Base-by-base conservation (phyloP, 1,284 basidiomycete species). In the Ganoderma lucidum region DNA sequence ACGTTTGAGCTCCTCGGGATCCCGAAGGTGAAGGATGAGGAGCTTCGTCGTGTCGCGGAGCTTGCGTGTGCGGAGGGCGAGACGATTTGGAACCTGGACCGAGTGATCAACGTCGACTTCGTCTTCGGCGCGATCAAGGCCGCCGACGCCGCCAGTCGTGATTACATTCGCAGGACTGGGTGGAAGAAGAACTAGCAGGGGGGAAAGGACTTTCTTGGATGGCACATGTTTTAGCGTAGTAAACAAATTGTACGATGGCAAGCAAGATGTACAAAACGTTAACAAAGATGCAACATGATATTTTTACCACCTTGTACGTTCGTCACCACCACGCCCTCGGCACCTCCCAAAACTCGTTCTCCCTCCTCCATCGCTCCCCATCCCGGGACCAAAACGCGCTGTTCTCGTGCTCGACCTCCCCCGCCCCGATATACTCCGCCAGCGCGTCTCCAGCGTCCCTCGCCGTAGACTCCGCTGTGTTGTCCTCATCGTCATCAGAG, bases 61-160 rank as follows among this genome's bases (percentile, higher is more conserved):
- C 73, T 79, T 14, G 74, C 79, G 17, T 77, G 76, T 64, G 74
- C 77, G 19, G 72, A 73, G 19, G 75, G 75, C 48, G 80, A 81
- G 75, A 81, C 80, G 37, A 81, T 81, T 65, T 81, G 80, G 80
- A 80, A 79, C 56, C 74, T 81, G 72, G 78, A 80, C 67, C 59
- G 70, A 23, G 74, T 78, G 19, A 78, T 81, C 68, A 79, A 72
- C 67, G 73, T 74, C 39, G 77, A 78, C 53, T 68, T 78, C 59
- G 80, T 80, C 41, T 78, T 75, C 65, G 64, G 74, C 35, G 77
- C 78, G 32, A 77, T 81, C 69, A 78, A 78, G 74, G 80, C 75
- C 12, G 79, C 80, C 3, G 78, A 81, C 72, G 78, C 78, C 4
- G 79, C 74, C 37, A 75, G 79, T 12, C 72, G 74, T 8, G 75